Conservation (phyloP, 257 asterid genomes). For the Solanum bukasovii region DNA sequence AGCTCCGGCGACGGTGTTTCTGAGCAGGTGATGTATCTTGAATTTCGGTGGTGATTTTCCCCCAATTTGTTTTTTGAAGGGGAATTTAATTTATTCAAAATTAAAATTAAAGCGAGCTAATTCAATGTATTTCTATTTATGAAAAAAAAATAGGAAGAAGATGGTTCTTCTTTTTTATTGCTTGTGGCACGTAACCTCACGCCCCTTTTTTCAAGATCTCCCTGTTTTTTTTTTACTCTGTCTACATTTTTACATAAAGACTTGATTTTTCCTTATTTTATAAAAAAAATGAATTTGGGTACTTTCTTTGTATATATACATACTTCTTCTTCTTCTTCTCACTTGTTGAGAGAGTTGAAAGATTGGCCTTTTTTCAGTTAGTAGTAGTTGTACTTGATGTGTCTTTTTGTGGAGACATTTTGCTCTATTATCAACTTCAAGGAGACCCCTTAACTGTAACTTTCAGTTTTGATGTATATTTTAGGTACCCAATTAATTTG, state of each 20-base stretch:
- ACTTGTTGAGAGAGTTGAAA: background rate
- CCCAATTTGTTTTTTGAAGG: background rate
- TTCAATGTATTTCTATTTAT: background rate
- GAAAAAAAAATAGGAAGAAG: background rate
- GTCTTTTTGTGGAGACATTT: conserved; percentile 16
- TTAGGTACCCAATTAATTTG: conserved; percentile 4
- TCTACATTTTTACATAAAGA: conserved; percentile 9
- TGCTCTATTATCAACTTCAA: conserved; percentile 17
- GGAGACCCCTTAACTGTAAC: conserved; percentile 7
- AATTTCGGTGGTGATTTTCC: background rate
- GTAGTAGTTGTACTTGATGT: conserved; percentile 1
- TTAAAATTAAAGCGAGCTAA: background rate
- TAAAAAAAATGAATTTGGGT: background rate
- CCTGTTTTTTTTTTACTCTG: conserved; percentile 28
- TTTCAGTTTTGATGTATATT: conserved; percentile 5
- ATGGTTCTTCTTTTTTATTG: background rate
- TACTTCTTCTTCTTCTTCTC: background rate
- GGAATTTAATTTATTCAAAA: background rate
- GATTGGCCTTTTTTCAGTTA: background rate
- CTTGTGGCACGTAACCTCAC: background rate
- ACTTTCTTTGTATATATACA: background rate
- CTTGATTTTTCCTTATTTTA: background rate
- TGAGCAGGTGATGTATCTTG: conserved; percentile 33
- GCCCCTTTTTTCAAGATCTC: background rate
- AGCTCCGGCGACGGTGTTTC: conserved; percentile 30